phyloP scores from a whole-genome alignment of 768 basidiomycete genomes.

The Fistulinella prunicolor region DNA sequence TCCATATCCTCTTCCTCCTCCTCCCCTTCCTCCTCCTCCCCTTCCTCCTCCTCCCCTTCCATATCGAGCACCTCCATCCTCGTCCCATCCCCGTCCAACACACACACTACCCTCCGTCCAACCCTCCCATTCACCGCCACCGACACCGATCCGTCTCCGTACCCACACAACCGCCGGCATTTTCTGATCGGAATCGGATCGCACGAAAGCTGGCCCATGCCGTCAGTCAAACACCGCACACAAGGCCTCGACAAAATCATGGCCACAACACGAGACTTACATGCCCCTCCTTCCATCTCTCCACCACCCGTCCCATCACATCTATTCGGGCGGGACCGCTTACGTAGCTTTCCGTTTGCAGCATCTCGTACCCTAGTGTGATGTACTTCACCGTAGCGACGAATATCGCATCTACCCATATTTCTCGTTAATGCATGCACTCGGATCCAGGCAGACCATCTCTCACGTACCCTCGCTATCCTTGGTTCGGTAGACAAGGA shows the following conservation, averaged over 20 bases:
- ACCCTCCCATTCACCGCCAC: constrained; percentile 72
- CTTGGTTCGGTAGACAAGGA: constrained; percentile 59
- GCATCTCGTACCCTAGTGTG: constrained; percentile 55
- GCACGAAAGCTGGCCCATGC: constrained; percentile 46
- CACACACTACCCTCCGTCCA: constrained; percentile 73
- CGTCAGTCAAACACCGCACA: constrained; percentile 31
- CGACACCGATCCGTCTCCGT: constrained; percentile 49
- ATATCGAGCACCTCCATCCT: constrained; percentile 74
- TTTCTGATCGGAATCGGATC: constrained; percentile 52
- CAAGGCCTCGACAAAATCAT: constrained; percentile 30
- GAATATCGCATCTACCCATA: constrained; percentile 46
- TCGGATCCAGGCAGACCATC: constrained; percentile 16
- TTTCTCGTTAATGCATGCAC: constrained; percentile 32
- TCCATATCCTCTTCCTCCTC: constrained; percentile 24
- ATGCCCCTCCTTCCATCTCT: constrained; percentile 59
- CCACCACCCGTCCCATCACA: constrained; percentile 57
- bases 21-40: constrained; percentile 14
- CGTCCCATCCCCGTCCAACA: constrained; percentile 62
- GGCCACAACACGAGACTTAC: constrained; percentile 45
- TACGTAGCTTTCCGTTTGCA: constrained; percentile 50
- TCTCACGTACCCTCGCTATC: constrained; percentile 45
- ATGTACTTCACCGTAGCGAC: constrained; percentile 65
- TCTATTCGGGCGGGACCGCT: constrained; percentile 57
- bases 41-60: constrained; percentile 58
- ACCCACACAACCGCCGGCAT: constrained; percentile 52